Evolutionary conservation across 2,329 filamentous ascomycete species (phyloP).

Genomic region (Colletotrichum siamense): DNA sequence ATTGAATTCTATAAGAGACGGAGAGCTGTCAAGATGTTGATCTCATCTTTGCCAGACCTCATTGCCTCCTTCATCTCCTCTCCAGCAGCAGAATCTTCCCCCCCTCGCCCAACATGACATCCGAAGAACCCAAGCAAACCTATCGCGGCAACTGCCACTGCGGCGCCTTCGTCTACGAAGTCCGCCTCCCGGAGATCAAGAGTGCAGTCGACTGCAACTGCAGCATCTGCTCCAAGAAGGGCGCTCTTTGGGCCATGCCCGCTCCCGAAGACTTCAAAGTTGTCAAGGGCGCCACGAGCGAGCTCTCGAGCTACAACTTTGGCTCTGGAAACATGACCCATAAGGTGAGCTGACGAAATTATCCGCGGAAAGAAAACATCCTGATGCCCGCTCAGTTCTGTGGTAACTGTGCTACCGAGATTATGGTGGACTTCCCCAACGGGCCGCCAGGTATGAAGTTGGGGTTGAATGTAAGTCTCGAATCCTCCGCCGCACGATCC

Average conservation of each 20-base stretch:
- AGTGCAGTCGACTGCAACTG: conserved; percentile 66
- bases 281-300: conserved; percentile 48
- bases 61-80: background rate
- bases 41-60: background rate
- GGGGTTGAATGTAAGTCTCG: conserved; percentile 46
- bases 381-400: conserved; percentile 51
- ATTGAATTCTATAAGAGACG: background rate
- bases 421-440: conserved; percentile 37
- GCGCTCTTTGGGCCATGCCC: conserved; percentile 43
- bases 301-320: conserved; percentile 51
- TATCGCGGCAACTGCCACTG: conserved; percentile 67
- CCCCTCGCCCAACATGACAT: background rate
- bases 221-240: conserved; percentile 65
- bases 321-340: conserved; percentile 41
- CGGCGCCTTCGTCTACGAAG: conserved; percentile 56
- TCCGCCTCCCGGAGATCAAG: conserved; percentile 62
- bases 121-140: conserved; percentile 30
- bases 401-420: conserved; percentile 50
- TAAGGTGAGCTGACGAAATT: conserved; percentile 37
- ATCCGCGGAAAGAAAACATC: background rate
- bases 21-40: background rate
- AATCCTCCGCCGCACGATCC: background rate
- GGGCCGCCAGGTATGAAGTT: conserved; percentile 33
- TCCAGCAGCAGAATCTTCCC: background rate
- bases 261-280: conserved; percentile 41